Base-by-base conservation (phyloP, 2,329 filamentous ascomycete species). In the Lecanosticta acicola region DNA sequence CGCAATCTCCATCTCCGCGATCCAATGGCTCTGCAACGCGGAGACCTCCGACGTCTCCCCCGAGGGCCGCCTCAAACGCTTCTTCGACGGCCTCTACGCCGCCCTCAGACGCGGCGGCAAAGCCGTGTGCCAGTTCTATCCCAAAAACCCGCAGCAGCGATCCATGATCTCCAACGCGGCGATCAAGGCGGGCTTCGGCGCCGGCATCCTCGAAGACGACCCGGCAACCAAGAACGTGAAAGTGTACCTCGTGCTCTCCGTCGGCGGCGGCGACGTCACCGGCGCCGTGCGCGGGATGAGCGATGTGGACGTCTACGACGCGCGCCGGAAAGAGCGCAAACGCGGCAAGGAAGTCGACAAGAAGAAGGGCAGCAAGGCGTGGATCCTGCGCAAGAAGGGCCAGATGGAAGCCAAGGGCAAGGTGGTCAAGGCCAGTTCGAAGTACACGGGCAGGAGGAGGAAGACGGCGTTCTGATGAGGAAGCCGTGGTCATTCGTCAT, bases 11-110 rank as follows among this genome's bases (percentile, higher is more conserved):
- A 97, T 98, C 64, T 88, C 82, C 57, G 93, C 93, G 0, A 85
- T 98, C n/a, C 93, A 98, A 68, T 98, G 93, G 93, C 76, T 98
- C 21, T 98, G 93, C 68, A 97, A 95, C 67, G 93, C 91, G 33
- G 93, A 97, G 67, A 86, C 79, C 49, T 87, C 81, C 62, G 88
- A 94, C 40, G 90, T 93, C 0, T 86, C 79, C 1, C 85, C 89
- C 1, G 79, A 85, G 20, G 87, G 85, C 0, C 74, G 93, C 4
- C 69, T 98, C 19, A 78, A 80, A 3, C 76, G 91, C 36, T 98
- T 98, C 64, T 98, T 98, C 67, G 88, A 94, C 60, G 88, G 89
- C 0, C 70, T 98, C 1, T 98, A 97, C 68, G 85, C 88, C 0
- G 83, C 82, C 49, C 70, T 98, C 52, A 81, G 83, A 53, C 76